These are phyloP conservation scores for Cyclotella baltica DNA, from an alignment of 108 stramenopile species.

Conservation along the genomic window DNA sequence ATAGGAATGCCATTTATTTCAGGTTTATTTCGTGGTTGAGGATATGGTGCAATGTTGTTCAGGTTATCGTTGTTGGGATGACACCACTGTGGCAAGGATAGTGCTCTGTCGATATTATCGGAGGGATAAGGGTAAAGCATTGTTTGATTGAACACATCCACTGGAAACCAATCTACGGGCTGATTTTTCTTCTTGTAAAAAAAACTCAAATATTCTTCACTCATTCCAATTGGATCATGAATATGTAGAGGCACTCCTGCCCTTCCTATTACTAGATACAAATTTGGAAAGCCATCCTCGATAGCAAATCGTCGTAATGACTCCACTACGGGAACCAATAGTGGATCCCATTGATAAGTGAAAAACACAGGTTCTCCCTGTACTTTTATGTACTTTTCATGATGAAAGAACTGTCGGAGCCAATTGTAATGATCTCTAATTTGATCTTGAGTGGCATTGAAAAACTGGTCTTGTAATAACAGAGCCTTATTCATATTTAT, in stretches of 20 bases:
- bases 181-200: neutral
- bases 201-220: neutral
- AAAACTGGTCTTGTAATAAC: constrained; percentile 18
- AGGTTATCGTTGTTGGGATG: neutral
- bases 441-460: constrained; percentile 38
- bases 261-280: neutral
- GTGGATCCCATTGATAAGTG: constrained; percentile 49
- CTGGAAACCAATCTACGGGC: constrained; percentile 3
- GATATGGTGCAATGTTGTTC: neutral
- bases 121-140: constrained; percentile 65
- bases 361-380: constrained; percentile 60
- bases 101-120: constrained; percentile 32
- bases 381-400: constrained; percentile 65
- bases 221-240: neutral
- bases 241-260: neutral
- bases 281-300: neutral
- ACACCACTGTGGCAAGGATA: constrained; percentile 64
- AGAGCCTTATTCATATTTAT: constrained; percentile 37
- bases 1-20: constrained; percentile 64
- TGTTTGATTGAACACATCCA: constrained; percentile 45
- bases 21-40: neutral
- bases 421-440: constrained; percentile 66
- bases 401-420: constrained; percentile 69
- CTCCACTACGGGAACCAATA: constrained; percentile 42
- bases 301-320: neutral